Evolutionary conservation across 768 basidiomycete species (phyloP).

Genomic region (Auriculariales sp.): DNA sequence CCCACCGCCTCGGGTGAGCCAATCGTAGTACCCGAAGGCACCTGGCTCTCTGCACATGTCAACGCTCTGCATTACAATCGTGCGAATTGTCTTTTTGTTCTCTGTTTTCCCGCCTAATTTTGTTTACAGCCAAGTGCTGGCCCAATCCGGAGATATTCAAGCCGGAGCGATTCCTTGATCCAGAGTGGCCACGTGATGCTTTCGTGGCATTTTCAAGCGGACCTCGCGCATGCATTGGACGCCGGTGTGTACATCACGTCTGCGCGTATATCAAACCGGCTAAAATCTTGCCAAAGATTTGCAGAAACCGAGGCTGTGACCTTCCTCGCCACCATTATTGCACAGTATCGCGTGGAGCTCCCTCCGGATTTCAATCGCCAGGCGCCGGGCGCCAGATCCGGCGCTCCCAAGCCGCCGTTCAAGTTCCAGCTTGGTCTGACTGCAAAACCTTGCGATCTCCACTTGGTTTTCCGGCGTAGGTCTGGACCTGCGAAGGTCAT

Average conservation of each 20-base stretch:
- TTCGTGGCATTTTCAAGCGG: slow-evolving; percentile 38
- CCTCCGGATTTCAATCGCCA: no score
- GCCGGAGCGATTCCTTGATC: slow-evolving; percentile 31
- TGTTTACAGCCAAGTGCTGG: slow-evolving; percentile 36
- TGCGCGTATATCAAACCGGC: not conserved
- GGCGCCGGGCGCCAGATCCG: no score
- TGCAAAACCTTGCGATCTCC: no score
- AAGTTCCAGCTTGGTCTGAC: no score
- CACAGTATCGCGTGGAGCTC: not conserved
- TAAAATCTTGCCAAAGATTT: not conserved
- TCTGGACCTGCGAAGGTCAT: no score
- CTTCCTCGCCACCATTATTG: not conserved
- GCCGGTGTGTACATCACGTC: not conserved
- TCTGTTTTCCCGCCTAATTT: not conserved
- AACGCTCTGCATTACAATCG: slow-evolving; percentile 4
- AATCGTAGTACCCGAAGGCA: slow-evolving; percentile 1
- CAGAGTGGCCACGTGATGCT: slow-evolving; percentile 37
- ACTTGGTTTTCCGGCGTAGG: no score
- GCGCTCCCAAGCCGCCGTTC: no score
- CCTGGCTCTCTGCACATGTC: not conserved
- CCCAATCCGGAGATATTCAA: slow-evolving; percentile 33
- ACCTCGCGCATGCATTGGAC: slow-evolving; percentile 2
- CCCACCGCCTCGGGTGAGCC: not conserved
- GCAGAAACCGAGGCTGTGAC: not conserved
- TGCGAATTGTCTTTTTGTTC: not conserved